phyloP scores from a whole-genome alignment of 2,329 filamentous ascomycete species.

The Cordyceps cicadae region DNA sequence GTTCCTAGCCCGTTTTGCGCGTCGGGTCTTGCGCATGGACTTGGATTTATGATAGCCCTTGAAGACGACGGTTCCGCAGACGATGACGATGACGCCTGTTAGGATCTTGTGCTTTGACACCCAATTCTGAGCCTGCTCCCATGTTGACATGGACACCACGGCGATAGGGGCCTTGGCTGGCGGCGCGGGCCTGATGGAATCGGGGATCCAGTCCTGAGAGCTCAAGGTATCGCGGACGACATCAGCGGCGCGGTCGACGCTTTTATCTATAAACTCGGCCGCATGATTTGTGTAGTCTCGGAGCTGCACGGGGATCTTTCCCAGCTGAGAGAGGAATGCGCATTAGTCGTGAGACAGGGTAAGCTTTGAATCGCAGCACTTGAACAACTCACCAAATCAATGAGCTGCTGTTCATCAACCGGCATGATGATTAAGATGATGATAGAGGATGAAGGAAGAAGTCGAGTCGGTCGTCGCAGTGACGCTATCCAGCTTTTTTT shows the following conservation, averaged over 20 bases:
- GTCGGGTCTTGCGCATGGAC: slow-evolving; percentile 57
- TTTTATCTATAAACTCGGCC: slow-evolving; percentile 71
- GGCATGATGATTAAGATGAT: slow-evolving; percentile 50
- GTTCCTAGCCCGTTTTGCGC: slow-evolving; percentile 70
- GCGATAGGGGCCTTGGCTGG: slow-evolving; percentile 29
- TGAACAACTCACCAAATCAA: slow-evolving; percentile 57
- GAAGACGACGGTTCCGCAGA: slow-evolving; percentile 57
- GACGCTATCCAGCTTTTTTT: slow-evolving; percentile 12
- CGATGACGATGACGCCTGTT: slow-evolving; percentile 62
- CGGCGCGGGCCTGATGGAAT: slow-evolving; percentile 54
- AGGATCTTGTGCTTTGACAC: slow-evolving; percentile 62
- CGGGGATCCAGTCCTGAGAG: slow-evolving; percentile 63
- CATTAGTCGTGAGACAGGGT: neutral
- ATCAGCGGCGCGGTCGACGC: slow-evolving; percentile 68
- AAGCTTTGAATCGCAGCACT: neutral
- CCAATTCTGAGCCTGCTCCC: slow-evolving; percentile 61
- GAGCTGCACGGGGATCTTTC: slow-evolving; percentile 53
- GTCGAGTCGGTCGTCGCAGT: neutral
- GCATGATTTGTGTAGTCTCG: slow-evolving; percentile 62
- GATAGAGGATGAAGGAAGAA: slow-evolving; percentile 9
- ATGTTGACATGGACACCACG: slow-evolving; percentile 25
- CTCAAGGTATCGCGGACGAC: slow-evolving; percentile 62
- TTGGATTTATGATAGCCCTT: slow-evolving; percentile 42
- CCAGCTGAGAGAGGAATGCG: slow-evolving; percentile 33
- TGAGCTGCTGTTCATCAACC: slow-evolving; percentile 68